Base-by-base conservation (phyloP, 129 eudicot species). In the Heracleum sosnowskyi region DNA sequence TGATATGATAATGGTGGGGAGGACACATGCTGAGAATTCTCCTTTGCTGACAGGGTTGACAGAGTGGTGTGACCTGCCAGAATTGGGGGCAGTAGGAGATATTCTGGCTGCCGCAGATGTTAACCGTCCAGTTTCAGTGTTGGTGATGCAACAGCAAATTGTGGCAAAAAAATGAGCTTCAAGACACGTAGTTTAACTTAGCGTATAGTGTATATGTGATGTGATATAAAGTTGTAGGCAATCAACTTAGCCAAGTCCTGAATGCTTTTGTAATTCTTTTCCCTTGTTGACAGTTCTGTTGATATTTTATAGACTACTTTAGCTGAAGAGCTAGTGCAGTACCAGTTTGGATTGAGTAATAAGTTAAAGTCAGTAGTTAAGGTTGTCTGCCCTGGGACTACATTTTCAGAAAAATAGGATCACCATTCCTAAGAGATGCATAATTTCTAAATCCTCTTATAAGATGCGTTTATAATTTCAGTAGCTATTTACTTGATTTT, bases 71-170 rank as follows among this genome's bases (percentile, higher is more conserved):
- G 90, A 86, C 34, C 47, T 83, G 17, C 86, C 90, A 34, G 92
- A 88, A 47, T 79, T 88, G 34, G 92, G 92, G 4, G 77, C 86
- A 0, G 12, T 88, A 0, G 92, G 92, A 4, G 90, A 86, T 46
- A 81, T 83, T 53, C 77, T 86, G 28, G 86, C 84, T n/a, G 51
- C 84, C 44, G 20, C 87, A 1, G 88, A 84, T 42, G 26, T 84
- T 5, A 69, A 37, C 35, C 76, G 45, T 15, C 84, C 87, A 8
- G 79, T 86, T 44, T 88, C 92, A 11, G 86, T 86, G 12, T 37
- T 88, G 63, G 90, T 88, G 68, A 83, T 88, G 76, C 76, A 73
- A 26, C 53, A 40, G 4, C 76, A 44, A 73, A 17, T 39, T 37
- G 34, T 73, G 16, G 44, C 26, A 11, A 45, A 44, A 4, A 39